Conservation (phyloP, 805 yeast genomes). For the Danielia reshetovae region DNA sequence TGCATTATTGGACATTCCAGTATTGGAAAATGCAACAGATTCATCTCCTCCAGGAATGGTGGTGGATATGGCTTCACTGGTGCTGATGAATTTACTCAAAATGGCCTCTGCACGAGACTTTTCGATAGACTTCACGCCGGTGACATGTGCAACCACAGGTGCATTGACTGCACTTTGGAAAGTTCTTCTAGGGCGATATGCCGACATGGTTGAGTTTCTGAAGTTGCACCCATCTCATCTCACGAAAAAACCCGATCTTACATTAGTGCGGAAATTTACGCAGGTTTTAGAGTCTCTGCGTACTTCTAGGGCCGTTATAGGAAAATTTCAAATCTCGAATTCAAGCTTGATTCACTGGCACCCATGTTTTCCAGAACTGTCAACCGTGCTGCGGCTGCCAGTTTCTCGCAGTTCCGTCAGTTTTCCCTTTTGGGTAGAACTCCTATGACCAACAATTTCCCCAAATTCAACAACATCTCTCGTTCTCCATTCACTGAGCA, state of each 20-base stretch:
- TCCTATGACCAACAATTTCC: too few relatives aligned
- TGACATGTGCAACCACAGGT: constrained; percentile 41
- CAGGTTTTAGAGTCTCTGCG: too few relatives aligned
- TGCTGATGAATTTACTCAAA: constrained; percentile 39
- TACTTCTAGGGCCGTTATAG: too few relatives aligned
- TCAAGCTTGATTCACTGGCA: too few relatives aligned
- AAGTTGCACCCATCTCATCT: background rate
- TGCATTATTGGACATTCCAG: constrained; percentile 30
- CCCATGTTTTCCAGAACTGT: constrained; percentile 1
- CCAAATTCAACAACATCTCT: constrained; percentile 5
- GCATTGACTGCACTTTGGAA: constrained; percentile 43
- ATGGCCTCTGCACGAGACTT: constrained; percentile 44
- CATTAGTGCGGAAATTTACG: constrained; percentile 4
- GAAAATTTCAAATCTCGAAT: too few relatives aligned
- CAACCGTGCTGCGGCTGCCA: background rate
- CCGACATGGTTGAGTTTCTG: constrained; percentile 9
- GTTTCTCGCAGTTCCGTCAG: constrained; percentile 5
- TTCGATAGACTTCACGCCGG: constrained; percentile 23
- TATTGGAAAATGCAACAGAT: constrained; percentile 13
- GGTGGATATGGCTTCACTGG: constrained; percentile 34
- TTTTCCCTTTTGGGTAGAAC: constrained; percentile 13
- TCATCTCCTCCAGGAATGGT: constrained; percentile 25
- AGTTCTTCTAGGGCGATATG: constrained; percentile 39
- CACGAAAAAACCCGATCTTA: constrained; percentile 1
- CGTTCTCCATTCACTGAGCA: constrained; percentile 11